Conservation (phyloP, 495 filamentous ascomycete species). For the Parachaetomium inaequale region DNA sequence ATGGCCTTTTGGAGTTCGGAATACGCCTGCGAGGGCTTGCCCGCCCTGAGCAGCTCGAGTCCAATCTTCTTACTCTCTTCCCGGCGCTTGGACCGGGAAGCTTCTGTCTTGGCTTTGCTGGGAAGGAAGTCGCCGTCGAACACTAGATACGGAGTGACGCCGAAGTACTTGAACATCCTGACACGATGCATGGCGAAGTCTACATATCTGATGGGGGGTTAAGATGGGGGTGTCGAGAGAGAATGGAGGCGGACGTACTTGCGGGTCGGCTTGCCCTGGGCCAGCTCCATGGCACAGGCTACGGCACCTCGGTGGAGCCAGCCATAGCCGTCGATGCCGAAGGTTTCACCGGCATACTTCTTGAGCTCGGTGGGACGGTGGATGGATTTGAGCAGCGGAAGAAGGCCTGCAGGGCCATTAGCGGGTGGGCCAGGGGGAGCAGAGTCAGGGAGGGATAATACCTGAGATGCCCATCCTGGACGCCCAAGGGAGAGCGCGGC, state of each 20-base stretch:
- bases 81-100: slow-evolving; percentile 62
- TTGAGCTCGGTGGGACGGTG: slow-evolving; percentile 83
- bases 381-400: slow-evolving; percentile 92
- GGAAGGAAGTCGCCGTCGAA: slow-evolving; percentile 97
- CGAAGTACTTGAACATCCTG: slow-evolving; percentile 87
- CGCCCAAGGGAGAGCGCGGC: slow-evolving; percentile 13
- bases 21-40: slow-evolving; percentile 75
- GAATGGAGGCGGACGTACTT: slow-evolving; percentile 56
- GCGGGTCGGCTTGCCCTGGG: slow-evolving; percentile 77
- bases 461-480: slow-evolving; percentile 69
- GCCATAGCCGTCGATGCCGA: slow-evolving; percentile 94
- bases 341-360: slow-evolving; percentile 80
- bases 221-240: neutral
- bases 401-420: slow-evolving; percentile 57
- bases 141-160: slow-evolving; percentile 85
- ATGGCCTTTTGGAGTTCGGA: slow-evolving; percentile 90
- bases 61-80: slow-evolving; percentile 71
- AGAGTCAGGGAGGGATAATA: slow-evolving; percentile 27
- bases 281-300: slow-evolving; percentile 87
- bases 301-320: slow-evolving; percentile 96
- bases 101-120: slow-evolving; percentile 90
- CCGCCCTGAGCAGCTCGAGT: slow-evolving; percentile 73
- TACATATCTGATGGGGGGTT: slow-evolving; percentile 60
- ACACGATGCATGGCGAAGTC: slow-evolving; percentile 90
- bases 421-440: slow-evolving; percentile 8